These are phyloP conservation scores for Penicillium silybi DNA, from an alignment of 495 filamentous ascomycete species.

Conservation along the genomic window DNA sequence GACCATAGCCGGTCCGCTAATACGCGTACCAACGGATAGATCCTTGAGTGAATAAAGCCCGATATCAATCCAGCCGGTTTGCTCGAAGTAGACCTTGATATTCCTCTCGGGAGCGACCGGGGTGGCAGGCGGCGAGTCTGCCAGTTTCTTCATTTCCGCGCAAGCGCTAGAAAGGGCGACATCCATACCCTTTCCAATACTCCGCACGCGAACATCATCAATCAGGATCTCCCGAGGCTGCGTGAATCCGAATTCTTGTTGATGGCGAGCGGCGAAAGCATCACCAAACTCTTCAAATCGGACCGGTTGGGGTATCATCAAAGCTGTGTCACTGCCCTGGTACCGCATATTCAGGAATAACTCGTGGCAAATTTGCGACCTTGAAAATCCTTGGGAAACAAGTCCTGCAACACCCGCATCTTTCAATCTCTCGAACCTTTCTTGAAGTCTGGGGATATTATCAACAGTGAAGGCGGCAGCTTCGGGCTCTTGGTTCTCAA, in stretches of 20 bases:
- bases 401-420: conserved; percentile 4
- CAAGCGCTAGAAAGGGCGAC: conserved; percentile 28
- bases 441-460: not conserved
- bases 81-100: conserved; percentile 28
- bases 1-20: conserved; percentile 80
- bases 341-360: conserved; percentile 43
- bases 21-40: conserved; percentile 60
- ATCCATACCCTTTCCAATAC: conserved; percentile 62
- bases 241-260: conserved; percentile 91
- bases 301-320: conserved; percentile 45
- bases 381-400: conserved; percentile 22
- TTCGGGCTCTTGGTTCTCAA: conserved; percentile 5
- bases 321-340: conserved; percentile 38
- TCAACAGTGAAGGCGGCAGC: not conserved
- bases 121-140: conserved; percentile 1
- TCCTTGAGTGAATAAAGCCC: conserved; percentile 75
- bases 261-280: conserved; percentile 80
- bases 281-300: conserved; percentile 63
- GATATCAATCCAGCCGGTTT: conserved; percentile 68
- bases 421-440: conserved; percentile 1
- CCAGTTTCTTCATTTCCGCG: conserved; percentile 63
- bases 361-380: conserved; percentile 27
- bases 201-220: conserved; percentile 84
- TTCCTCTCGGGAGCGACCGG: not conserved
- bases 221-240: conserved; percentile 82